Evolutionary conservation across 371 early-diverging fungal genomes (phyloP).

Genomic region (Haplosporangium sp.): DNA sequence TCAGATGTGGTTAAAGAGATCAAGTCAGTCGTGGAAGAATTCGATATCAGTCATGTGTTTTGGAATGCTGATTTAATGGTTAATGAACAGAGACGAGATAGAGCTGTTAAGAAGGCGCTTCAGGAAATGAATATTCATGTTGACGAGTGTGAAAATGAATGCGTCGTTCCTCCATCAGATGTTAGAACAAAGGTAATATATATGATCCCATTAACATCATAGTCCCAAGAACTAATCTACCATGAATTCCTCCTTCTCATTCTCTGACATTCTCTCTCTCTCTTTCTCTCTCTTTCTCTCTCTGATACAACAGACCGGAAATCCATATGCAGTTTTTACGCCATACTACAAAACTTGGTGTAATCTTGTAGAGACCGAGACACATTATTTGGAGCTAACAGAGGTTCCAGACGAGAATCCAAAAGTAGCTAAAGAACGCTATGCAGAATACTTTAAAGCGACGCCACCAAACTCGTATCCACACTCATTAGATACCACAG

Average conservation of each 20-base stretch:
- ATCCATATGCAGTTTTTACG: slow-evolving; percentile 58
- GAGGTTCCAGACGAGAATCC: slow-evolving; percentile 30
- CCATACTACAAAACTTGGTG: slow-evolving; percentile 61
- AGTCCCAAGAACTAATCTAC: not conserved
- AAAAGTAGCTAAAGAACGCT: slow-evolving; percentile 18
- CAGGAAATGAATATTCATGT: slow-evolving; percentile 16
- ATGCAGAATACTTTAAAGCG: slow-evolving; percentile 28
- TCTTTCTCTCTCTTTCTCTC: not conserved
- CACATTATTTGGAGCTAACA: slow-evolving; percentile 32
- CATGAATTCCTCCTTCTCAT: too few relatives aligned
- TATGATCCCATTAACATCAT: not conserved
- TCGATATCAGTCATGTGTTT: slow-evolving; percentile 46
- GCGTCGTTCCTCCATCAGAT: slow-evolving; percentile 62
- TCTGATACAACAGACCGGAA: slow-evolving; percentile 37
- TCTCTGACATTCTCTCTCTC: slow-evolving; percentile 46
- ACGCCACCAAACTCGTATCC: slow-evolving; percentile 57
- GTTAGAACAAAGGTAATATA: slow-evolving; percentile 58
- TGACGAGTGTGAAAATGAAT: slow-evolving; percentile 63
- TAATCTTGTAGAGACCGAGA: slow-evolving; percentile 35
- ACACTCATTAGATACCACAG: slow-evolving; percentile 31
- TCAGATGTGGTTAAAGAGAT: slow-evolving; percentile 42
- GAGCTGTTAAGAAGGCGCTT: slow-evolving; percentile 17
- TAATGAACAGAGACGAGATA: slow-evolving; percentile 51
- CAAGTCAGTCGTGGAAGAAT: slow-evolving; percentile 16
- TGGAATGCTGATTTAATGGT: slow-evolving; percentile 45